phyloP scores from a whole-genome alignment of 306 rosid genomes.

The Senna tora region DNA sequence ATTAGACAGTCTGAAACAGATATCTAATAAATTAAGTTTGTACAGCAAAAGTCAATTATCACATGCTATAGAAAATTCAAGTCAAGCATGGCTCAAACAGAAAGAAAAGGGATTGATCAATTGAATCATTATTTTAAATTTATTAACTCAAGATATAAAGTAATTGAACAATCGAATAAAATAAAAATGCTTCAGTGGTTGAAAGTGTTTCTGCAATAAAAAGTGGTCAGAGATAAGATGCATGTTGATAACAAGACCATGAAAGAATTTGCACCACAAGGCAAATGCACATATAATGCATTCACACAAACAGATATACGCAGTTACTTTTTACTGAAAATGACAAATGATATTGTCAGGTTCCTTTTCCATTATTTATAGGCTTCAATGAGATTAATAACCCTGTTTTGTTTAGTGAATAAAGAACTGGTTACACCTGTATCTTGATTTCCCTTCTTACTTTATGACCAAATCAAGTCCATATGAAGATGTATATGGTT shows the following conservation, averaged over 20 bases:
- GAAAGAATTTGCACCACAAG: neutral
- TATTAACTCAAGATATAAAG: too few species aligned
- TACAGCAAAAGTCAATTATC: slow-evolving; percentile 27
- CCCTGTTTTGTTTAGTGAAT: neutral
- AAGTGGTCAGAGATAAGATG: slow-evolving; percentile 20
- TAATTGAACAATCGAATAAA: slow-evolving; percentile 12
- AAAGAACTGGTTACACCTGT: neutral
- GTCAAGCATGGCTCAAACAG: neutral
- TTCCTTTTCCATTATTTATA: neutral
- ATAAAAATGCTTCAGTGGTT: neutral
- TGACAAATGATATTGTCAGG: neutral
- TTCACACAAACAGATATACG: neutral
- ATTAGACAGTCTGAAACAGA: slow-evolving; percentile 66
- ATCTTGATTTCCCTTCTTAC: neutral
- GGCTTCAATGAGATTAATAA: neutral
- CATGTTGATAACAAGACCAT: neutral
- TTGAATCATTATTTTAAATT: slow-evolving; percentile 17
- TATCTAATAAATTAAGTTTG: slow-evolving; percentile 23
- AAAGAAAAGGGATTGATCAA: slow-evolving; percentile 10
- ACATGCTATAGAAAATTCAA: slow-evolving; percentile 11
- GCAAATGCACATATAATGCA: neutral
- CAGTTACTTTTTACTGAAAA: neutral
- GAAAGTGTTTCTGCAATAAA: slow-evolving; percentile 12
- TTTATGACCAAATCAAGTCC: slow-evolving; percentile 76
- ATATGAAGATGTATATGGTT: too few species aligned